A percentile compares a stretch with the other conserved stretches of the same genome.
Conservation (phyloP, 2,329 filamentous ascomycete species). For the Plectosphaerella sp. region DNA sequence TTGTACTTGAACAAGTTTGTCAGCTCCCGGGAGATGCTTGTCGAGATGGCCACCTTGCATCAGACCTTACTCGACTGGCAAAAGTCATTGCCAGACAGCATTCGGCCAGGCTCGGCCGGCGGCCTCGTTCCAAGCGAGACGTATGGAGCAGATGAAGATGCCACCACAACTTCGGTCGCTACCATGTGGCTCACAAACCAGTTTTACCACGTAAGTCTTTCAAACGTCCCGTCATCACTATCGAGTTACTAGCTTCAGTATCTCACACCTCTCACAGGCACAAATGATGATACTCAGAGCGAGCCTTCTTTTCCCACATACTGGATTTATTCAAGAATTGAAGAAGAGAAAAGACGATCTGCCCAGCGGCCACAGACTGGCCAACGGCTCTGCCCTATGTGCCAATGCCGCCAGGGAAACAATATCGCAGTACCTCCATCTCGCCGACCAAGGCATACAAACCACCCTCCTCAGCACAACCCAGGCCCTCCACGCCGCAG, state of each 20-base stretch:
- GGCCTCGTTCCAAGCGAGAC: neutral
- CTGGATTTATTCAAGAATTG: slow-evolving; percentile 11
- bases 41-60: slow-evolving; percentile 10
- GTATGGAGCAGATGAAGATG: neutral
- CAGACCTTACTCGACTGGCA: slow-evolving; percentile 12
- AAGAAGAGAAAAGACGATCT: slow-evolving; percentile 2
- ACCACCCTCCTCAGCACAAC: slow-evolving; percentile 5
- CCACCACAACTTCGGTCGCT: neutral
- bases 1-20: neutral
- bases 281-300: slow-evolving; percentile 13
- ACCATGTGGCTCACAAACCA: slow-evolving; percentile 1
- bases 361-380: slow-evolving; percentile 1
- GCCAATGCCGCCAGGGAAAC: slow-evolving; percentile 3
- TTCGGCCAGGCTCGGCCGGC: neutral
- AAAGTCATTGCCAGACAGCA: slow-evolving; percentile 7
- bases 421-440: slow-evolving; percentile 3
- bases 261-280: neutral
- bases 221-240: no score
- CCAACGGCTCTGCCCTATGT: slow-evolving; percentile 1
- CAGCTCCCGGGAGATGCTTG: slow-evolving; percentile 1
- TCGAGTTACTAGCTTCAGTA: no score
- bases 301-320: slow-evolving; percentile 11
- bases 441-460: slow-evolving; percentile 3
- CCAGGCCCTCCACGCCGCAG: slow-evolving; percentile 11
- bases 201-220: slow-evolving; percentile 3